A percentile compares a stretch with the other conserved stretches of the same genome.
Conservation (phyloP, 2,329 filamentous ascomycete genomes). For the Ophioceras dolichostomum region DNA sequence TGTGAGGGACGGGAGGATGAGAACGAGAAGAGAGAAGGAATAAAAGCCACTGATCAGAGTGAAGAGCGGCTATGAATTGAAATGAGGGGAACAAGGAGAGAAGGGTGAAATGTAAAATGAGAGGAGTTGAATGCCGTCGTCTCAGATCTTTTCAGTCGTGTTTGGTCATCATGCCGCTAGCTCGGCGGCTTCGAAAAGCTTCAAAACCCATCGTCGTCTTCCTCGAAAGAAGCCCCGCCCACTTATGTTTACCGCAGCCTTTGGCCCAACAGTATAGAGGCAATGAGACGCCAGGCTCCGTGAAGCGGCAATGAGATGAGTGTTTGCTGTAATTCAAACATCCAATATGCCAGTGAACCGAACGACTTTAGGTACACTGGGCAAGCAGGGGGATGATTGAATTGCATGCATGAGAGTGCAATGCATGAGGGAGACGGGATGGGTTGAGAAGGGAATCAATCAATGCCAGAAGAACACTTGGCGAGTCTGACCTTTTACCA, state of each 20-base stretch:
- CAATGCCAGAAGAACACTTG: slow-evolving; percentile 23
- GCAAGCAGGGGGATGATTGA: slow-evolving; percentile 9
- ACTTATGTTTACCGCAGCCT: slow-evolving; percentile 42
- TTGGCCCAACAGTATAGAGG: slow-evolving; percentile 39
- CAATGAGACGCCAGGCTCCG: slow-evolving; percentile 37
- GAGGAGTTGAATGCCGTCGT: slow-evolving; percentile 13
- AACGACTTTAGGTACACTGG: neutral
- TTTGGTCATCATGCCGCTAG: slow-evolving; percentile 34
- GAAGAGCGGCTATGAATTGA: slow-evolving; percentile 2
- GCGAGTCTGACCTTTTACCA: slow-evolving; percentile 36
- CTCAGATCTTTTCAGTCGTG: slow-evolving; percentile 74
- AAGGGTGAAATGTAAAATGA: neutral
- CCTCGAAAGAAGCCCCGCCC: no score
- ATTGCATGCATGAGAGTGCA: no score
- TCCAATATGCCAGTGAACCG: neutral
- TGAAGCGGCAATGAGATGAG: slow-evolving; percentile 25
- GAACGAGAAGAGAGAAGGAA: neutral
- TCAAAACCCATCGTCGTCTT: no score
- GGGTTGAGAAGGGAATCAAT: slow-evolving; percentile 14
- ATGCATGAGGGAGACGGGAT: slow-evolving; percentile 4
- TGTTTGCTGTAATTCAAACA: slow-evolving; percentile 12
- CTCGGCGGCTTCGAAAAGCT: slow-evolving; percentile 34
- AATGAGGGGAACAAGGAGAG: slow-evolving; percentile 9
- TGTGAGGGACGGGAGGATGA: neutral
- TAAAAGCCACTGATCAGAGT: neutral